These are phyloP conservation scores for Kodamaea plutei DNA, from an alignment of 1,139 yeast genomes.

Conservation along the genomic window DNA sequence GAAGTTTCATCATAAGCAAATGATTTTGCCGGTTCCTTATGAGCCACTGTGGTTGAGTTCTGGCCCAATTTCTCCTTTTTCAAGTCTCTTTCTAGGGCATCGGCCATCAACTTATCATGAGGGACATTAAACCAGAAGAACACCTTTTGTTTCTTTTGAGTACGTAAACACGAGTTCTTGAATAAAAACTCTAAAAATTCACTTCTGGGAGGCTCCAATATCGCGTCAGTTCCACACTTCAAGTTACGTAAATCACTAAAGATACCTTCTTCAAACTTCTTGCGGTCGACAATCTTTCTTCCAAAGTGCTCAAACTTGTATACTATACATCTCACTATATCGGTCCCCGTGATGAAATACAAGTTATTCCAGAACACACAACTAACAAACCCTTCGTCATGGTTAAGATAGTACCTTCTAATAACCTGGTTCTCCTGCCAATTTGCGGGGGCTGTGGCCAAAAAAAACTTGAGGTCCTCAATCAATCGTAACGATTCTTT, in stretches of 20 bases:
- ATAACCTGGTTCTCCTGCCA: constrained; percentile 91
- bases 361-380: constrained; percentile 92
- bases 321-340: constrained; percentile 86
- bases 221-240: constrained; percentile 85
- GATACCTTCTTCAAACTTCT: constrained; percentile 95
- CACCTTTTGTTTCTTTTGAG: constrained; percentile 96
- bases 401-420: constrained; percentile 77
- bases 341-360: constrained; percentile 92
- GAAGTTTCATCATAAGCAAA: constrained; percentile 51
- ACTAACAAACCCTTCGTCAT: constrained; percentile 85
- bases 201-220: constrained; percentile 84
- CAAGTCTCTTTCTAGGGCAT: constrained; percentile 88
- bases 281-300: constrained; percentile 73
- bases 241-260: constrained; percentile 85
- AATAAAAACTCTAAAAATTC: constrained; percentile 80
- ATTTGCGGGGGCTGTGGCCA: constrained; percentile 91
- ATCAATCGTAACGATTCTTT: constrained; percentile 58
- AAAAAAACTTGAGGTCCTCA: constrained; percentile 75
- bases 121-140: constrained; percentile 97
- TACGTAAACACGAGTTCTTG: constrained; percentile 82
- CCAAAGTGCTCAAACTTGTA: constrained; percentile 92
- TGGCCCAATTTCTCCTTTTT: constrained; percentile 66
- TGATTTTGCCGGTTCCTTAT: constrained; percentile 59
- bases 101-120: constrained; percentile 88
- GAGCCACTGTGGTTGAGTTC: constrained; percentile 57